A percentile compares a stretch with the other conserved stretches of the same genome.
Conservation (phyloP, 768 basidiomycete genomes). For the Coprinellus aureogranulatus region DNA sequence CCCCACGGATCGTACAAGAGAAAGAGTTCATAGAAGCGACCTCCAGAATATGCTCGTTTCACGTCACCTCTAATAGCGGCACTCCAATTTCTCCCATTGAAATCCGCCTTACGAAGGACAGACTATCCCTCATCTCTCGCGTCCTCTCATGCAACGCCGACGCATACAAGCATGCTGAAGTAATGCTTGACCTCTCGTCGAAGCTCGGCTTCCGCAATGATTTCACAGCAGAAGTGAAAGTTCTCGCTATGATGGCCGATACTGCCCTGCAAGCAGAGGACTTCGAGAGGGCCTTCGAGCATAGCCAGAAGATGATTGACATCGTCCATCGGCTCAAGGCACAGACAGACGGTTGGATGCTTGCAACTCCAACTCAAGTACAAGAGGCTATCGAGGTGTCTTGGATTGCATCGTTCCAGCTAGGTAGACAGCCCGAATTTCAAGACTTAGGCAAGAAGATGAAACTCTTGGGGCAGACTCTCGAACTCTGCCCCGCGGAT, state of each 20-base stretch:
- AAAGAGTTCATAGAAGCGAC: constrained; percentile 97
- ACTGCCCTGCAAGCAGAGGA: constrained; percentile 84
- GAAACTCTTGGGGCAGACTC: constrained; percentile 70
- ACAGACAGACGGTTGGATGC: constrained; percentile 24
- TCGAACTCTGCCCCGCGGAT: constrained; percentile 84
- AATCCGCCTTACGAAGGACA: constrained; percentile 87
- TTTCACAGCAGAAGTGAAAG: constrained; percentile 72
- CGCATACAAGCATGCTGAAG: constrained; percentile 88
- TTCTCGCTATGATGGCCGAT: constrained; percentile 87
- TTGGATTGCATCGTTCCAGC: constrained; percentile 87
- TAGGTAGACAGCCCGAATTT: constrained; percentile 81
- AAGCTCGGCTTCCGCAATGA: constrained; percentile 84
- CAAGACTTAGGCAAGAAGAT: constrained; percentile 65
- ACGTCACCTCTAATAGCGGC: constrained; percentile 70
- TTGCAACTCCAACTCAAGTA: constrained; percentile 38
- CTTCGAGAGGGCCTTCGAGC: constrained; percentile 69
- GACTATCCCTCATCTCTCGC: constrained; percentile 80
- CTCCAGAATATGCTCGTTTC: constrained; percentile 90
- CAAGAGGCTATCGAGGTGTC: constrained; percentile 74
- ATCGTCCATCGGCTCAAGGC: constrained; percentile 51
- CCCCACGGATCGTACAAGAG: constrained; percentile 63
- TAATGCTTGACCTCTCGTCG: constrained; percentile 84
- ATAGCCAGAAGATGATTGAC: constrained; percentile 68
- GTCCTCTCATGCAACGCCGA: constrained; percentile 83
- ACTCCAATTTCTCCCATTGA: constrained; percentile 86